Evolutionary conservation across 2,329 filamentous ascomycete genomes (phyloP).

Genomic region (Zarea fungicola): DNA sequence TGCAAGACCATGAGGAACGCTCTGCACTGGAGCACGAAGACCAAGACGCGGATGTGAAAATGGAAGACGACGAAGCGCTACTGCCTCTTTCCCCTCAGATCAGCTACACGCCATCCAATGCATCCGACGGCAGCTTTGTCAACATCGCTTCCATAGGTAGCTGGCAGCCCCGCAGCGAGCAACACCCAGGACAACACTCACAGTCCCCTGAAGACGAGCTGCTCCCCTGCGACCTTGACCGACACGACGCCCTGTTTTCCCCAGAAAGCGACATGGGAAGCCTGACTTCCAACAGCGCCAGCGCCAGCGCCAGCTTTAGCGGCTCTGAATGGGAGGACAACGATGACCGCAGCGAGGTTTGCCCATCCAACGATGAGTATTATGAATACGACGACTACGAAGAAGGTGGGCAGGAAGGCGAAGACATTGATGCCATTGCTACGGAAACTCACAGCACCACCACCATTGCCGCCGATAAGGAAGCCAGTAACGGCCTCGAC

Average conservation of each 20-base stretch:
- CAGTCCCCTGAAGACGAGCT: neutral
- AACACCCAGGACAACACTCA: neutral
- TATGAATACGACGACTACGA: neutral
- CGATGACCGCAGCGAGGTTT: neutral
- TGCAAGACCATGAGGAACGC: neutral
- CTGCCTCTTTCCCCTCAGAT: neutral
- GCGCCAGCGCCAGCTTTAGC: neutral
- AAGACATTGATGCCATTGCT: neutral
- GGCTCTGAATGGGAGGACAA: neutral
- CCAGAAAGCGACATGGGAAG: constrained; percentile 4
- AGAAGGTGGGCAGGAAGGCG: neutral
- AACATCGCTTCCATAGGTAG: neutral
- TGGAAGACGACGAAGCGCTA: neutral
- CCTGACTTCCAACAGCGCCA: constrained; percentile 1
- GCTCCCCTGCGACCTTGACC: neutral
- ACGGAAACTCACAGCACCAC: constrained; percentile 8
- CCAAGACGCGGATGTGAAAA: neutral
- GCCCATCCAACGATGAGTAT: neutral
- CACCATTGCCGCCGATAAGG: neutral
- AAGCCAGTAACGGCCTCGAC: neutral
- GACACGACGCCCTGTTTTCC: neutral
- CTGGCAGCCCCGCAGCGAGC: neutral
- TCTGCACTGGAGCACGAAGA: neutral
- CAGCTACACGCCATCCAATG: neutral
- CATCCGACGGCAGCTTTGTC: constrained; percentile 3